Evolutionary conservation across 2,329 filamentous ascomycete genomes (phyloP).

Genomic region (Cordyceps militaris): DNA sequence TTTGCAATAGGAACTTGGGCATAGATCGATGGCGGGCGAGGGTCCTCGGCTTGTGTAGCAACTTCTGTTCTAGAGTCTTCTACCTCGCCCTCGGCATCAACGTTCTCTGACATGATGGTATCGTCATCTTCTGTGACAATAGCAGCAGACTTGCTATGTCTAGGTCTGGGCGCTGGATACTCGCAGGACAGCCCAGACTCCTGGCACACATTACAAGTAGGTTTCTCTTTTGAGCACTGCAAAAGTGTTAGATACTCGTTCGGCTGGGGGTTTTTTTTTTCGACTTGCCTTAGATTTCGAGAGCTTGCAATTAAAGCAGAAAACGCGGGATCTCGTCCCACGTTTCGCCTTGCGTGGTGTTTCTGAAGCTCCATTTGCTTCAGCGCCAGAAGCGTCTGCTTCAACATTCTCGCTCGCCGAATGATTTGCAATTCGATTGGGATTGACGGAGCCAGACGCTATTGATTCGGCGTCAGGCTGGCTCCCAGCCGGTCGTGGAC

Average conservation of each 20-base stretch:
- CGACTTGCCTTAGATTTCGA: constrained; percentile 28
- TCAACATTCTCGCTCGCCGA: background rate
- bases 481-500: background rate
- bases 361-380: background rate
- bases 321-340: constrained; percentile 25
- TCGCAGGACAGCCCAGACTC: constrained; percentile 27
- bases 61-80: constrained; percentile 2
- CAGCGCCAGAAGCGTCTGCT: background rate
- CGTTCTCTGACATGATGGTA: constrained; percentile 6
- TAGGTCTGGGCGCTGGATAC: constrained; percentile 30
- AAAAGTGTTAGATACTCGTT: constrained; percentile 15
- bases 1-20: background rate
- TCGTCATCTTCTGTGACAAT: constrained; percentile 16
- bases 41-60: background rate
- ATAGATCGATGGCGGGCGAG: background rate
- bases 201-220: constrained; percentile 33
- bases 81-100: constrained; percentile 14
- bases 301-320: constrained; percentile 31
- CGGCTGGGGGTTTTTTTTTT: background rate
- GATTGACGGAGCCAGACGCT: background rate
- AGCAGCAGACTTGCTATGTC: constrained; percentile 19
- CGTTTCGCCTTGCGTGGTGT: constrained; percentile 15
- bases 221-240: constrained; percentile 36
- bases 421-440: background rate
- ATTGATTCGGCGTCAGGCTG: constrained; percentile 1